Conservation (phyloP, 441 rosid species). For the Erodium trifolium region DNA sequence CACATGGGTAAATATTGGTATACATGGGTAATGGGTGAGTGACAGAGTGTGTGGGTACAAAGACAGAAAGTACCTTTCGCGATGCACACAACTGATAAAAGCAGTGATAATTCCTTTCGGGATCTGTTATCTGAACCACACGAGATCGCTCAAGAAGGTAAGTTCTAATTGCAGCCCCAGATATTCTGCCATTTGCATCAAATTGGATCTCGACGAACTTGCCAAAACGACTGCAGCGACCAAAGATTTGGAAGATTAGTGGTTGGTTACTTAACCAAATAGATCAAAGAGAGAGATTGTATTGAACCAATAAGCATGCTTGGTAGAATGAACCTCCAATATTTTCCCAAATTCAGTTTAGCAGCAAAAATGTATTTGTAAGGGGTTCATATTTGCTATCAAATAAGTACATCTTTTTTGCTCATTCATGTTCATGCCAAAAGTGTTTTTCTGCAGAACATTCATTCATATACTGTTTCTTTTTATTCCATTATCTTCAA, state of each 20-base stretch:
- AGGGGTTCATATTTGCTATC: background rate
- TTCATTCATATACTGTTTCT: too few relatives aligned
- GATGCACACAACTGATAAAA: conserved; percentile 63
- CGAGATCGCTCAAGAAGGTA: conserved; percentile 59
- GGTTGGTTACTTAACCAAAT: background rate
- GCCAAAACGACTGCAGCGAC: conserved; percentile 52
- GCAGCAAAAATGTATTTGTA: background rate
- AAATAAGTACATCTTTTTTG: background rate
- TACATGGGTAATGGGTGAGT: background rate
- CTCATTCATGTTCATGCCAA: background rate
- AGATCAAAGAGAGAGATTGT: background rate
- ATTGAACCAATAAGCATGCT: background rate
- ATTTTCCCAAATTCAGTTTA: background rate
- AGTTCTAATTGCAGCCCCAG: conserved; percentile 30
- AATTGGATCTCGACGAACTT: conserved; percentile 80
- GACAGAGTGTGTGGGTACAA: background rate
- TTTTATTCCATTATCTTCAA: background rate
- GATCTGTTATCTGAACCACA: conserved; percentile 76
- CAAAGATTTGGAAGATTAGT: background rate
- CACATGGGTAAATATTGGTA: background rate
- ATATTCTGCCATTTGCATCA: conserved; percentile 51
- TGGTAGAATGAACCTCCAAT: background rate
- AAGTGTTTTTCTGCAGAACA: background rate
- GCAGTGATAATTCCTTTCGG: conserved; percentile 77
- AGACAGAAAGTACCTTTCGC: conserved; percentile 4